Conservation (phyloP, 2,329 filamentous ascomycete species). For the Aspergillus tanneri region DNA sequence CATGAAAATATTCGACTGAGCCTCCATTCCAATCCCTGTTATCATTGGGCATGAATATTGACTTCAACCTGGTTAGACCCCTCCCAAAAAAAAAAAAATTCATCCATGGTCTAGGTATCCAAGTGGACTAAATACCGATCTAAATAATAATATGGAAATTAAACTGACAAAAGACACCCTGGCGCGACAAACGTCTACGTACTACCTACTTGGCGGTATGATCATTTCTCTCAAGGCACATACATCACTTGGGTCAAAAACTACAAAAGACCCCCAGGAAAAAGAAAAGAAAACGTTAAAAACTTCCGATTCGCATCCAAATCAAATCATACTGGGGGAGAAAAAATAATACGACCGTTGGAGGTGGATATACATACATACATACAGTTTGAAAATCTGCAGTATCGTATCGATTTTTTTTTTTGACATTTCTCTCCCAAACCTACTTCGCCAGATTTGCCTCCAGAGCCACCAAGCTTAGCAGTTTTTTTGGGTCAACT, state of each 20-base stretch:
- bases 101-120: not conserved
- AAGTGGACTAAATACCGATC: conserved; percentile 1
- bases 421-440: conserved; percentile 6
- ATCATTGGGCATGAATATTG: conserved; percentile 4
- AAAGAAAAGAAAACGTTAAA: not conserved
- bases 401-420: not conserved
- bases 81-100: not conserved
- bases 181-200: not conserved
- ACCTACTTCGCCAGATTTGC: too few relatives aligned
- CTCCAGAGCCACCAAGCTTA: conserved; percentile 17
- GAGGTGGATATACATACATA: not conserved
- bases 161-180: not conserved
- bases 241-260: not conserved
- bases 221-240: not conserved
- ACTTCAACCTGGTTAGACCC: not conserved
- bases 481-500: conserved; percentile 14
- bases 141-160: not conserved
- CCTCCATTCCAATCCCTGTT: not conserved
- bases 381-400: not conserved
- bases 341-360: not conserved
- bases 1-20: not conserved
- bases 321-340: not conserved
- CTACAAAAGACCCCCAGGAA: not conserved
- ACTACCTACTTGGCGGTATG: not conserved
- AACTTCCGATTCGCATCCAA: conserved; percentile 2